A percentile compares a stretch with the other conserved stretches of the same genome.
These are phyloP conservation scores for Fagopyrum tataricum DNA, from an alignment of 148 eudicot genomes.

Conservation along the genomic window DNA sequence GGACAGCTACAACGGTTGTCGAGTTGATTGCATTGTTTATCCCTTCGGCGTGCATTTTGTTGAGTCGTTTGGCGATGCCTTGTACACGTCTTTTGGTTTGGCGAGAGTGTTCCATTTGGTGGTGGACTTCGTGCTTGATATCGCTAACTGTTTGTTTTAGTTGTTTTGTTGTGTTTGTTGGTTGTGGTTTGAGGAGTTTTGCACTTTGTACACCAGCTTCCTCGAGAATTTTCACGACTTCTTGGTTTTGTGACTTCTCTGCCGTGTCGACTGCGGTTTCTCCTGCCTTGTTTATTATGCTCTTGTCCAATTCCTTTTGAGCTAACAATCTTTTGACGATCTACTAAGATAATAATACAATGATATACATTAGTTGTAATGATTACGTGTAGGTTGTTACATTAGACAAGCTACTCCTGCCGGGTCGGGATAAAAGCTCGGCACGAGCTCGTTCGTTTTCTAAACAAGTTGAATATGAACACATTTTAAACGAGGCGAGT, in stretches of 20 bases:
- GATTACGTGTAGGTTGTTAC: too few relatives aligned
- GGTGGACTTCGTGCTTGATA: slow-evolving; percentile 50
- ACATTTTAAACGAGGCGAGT: too few relatives aligned
- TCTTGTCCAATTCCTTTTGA: slow-evolving; percentile 40
- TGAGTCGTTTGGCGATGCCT: slow-evolving; percentile 41
- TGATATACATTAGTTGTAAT: too few relatives aligned
- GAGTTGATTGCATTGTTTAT: slow-evolving; percentile 52
- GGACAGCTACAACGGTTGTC: slow-evolving; percentile 44
- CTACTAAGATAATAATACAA: slow-evolving; percentile 23
- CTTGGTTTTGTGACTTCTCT: slow-evolving; percentile 29
- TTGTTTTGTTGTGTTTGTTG: slow-evolving; percentile 23
- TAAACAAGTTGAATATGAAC: too few relatives aligned
- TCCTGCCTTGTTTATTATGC: slow-evolving; percentile 51
- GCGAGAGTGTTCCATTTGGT: slow-evolving; percentile 47
- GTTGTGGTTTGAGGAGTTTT: slow-evolving; percentile 25
- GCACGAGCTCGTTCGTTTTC: too few relatives aligned
- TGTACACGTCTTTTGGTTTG: slow-evolving; percentile 33
- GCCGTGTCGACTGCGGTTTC: slow-evolving; percentile 60
- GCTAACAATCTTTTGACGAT: slow-evolving; percentile 52
- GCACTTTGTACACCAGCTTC: slow-evolving; percentile 31
- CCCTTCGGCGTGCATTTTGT: slow-evolving; percentile 48
- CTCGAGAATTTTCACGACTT: slow-evolving; percentile 21
- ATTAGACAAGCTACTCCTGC: too few relatives aligned
- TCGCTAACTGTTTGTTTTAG: slow-evolving; percentile 56
- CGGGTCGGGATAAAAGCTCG: too few relatives aligned